A percentile compares a stretch with the other conserved stretches of the same genome.
Conservation (phyloP, 331 rosid genomes). For the Malus hybrid region DNA sequence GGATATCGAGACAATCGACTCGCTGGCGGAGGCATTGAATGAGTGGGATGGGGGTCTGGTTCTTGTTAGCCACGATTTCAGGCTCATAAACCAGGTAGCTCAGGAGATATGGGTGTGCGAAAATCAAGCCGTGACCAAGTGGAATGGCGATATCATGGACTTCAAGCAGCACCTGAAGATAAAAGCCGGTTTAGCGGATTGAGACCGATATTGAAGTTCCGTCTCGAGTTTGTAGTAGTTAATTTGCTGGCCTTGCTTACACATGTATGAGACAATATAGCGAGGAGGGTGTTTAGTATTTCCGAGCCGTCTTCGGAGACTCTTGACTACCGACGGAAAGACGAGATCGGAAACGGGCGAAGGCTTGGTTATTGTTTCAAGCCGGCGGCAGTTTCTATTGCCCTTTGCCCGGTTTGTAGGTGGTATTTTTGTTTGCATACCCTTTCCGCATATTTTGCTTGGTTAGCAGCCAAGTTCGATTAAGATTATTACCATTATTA, state of each 20-base stretch:
- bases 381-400: slow-evolving; percentile 17
- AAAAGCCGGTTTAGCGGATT: slow-evolving; percentile 70
- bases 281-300: slow-evolving; percentile 7
- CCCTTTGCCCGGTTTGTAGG: slow-evolving; percentile 1
- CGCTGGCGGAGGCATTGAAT: slow-evolving; percentile 87
- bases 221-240: background rate
- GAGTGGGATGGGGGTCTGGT: slow-evolving; percentile 99
- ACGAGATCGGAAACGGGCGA: background rate
- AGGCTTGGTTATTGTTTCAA: slow-evolving; percentile 22
- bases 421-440: background rate
- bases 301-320: slow-evolving; percentile 20
- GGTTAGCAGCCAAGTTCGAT: slow-evolving; percentile 22
- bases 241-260: slow-evolving; percentile 6
- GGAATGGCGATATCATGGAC: slow-evolving; percentile 93
- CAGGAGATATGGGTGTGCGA: slow-evolving; percentile 96
- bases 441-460: background rate
- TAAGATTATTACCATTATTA: too few relatives aligned
- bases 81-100: slow-evolving; percentile 98
- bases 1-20: slow-evolving; percentile 95
- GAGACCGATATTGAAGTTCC: slow-evolving; percentile 2
- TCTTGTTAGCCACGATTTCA: slow-evolving; percentile 94
- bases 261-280: slow-evolving; percentile 8
- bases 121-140: slow-evolving; percentile 70
- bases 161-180: slow-evolving; percentile 73
- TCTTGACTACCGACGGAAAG: slow-evolving; percentile 2